A percentile compares a stretch with the other conserved stretches of the same genome.
phyloP scores from a whole-genome alignment of 108 stramenopile species.

The Conticribra weissflogii region DNA sequence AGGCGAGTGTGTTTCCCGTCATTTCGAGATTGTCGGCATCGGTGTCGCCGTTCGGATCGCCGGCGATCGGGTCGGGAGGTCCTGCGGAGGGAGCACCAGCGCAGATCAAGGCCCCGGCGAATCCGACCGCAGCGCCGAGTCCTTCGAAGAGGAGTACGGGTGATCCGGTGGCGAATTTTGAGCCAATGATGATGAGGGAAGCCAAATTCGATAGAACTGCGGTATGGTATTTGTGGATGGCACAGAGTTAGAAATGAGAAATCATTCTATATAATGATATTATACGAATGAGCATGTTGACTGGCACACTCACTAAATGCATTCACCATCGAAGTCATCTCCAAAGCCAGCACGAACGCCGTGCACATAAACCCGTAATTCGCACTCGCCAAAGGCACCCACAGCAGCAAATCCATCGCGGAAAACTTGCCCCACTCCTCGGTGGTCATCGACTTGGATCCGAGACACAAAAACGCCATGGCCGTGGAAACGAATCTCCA shows the following conservation, averaged over 20 bases:
- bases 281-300: background rate
- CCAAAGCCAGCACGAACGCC: conserved; percentile 51
- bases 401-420: conserved; percentile 35
- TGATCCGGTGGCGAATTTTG: conserved; percentile 49
- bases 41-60: background rate
- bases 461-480: conserved; percentile 41
- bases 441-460: conserved; percentile 12
- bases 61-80: no score
- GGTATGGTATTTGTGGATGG: background rate
- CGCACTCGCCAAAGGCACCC: conserved; percentile 39
- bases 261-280: no score
- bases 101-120: conserved; percentile 62
- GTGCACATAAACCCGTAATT: conserved; percentile 51
- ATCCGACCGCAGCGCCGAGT: conserved; percentile 56
- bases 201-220: conserved; percentile 27
- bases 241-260: no score
- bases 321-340: conserved; percentile 64
- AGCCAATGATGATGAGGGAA: no score
- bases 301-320: conserved; percentile 34
- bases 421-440: conserved; percentile 51
- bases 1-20: conserved; percentile 62
- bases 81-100: conserved; percentile 42
- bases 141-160: conserved; percentile 50
- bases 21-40: conserved; percentile 7
- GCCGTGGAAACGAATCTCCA: no score